A percentile compares a stretch with the other conserved stretches of the same genome.
Evolutionary conservation across 2,329 filamentous ascomycete genomes (phyloP).

Genomic region (Beauveria australis): DNA sequence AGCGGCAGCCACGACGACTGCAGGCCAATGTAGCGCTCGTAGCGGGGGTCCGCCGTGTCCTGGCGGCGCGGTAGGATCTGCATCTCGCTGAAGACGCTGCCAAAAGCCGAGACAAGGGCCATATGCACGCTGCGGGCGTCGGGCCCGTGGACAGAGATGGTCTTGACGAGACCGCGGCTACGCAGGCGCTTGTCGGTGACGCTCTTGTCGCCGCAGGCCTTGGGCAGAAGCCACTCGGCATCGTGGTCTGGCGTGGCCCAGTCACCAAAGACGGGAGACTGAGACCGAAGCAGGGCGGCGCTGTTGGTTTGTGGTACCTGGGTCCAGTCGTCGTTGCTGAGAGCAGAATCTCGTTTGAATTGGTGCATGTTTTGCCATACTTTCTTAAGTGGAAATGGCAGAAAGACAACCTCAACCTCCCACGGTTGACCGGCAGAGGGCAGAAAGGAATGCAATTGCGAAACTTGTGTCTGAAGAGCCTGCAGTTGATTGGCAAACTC

Average conservation of each 20-base stretch:
- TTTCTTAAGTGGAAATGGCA: slow-evolving; percentile 58
- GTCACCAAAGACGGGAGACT: slow-evolving; percentile 39
- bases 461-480: slow-evolving; percentile 40
- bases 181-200: slow-evolving; percentile 62
- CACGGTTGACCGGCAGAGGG: slow-evolving; percentile 59
- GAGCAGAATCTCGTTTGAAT: slow-evolving; percentile 33
- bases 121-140: slow-evolving; percentile 61
- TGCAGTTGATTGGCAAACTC: slow-evolving; percentile 45
- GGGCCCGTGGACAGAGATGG: slow-evolving; percentile 50
- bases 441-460: slow-evolving; percentile 49
- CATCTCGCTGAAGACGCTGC: slow-evolving; percentile 42
- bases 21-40: slow-evolving; percentile 49
- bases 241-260: slow-evolving; percentile 37
- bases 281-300: slow-evolving; percentile 33
- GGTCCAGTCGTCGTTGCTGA: slow-evolving; percentile 44
- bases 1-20: slow-evolving; percentile 65
- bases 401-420: slow-evolving; percentile 67
- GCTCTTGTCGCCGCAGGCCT: slow-evolving; percentile 56
- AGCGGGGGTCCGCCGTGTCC: slow-evolving; percentile 19
- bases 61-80: slow-evolving; percentile 23
- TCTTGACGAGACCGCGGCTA: slow-evolving; percentile 64
- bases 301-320: slow-evolving; percentile 43
- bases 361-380: slow-evolving; percentile 45
- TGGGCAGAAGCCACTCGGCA: slow-evolving; percentile 57
- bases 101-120: slow-evolving; percentile 56